A percentile compares a stretch with the other conserved stretches of the same genome.
Evolutionary conservation across 2,329 filamentous ascomycete species (phyloP).

Genomic region (Colletotrichum sp.): DNA sequence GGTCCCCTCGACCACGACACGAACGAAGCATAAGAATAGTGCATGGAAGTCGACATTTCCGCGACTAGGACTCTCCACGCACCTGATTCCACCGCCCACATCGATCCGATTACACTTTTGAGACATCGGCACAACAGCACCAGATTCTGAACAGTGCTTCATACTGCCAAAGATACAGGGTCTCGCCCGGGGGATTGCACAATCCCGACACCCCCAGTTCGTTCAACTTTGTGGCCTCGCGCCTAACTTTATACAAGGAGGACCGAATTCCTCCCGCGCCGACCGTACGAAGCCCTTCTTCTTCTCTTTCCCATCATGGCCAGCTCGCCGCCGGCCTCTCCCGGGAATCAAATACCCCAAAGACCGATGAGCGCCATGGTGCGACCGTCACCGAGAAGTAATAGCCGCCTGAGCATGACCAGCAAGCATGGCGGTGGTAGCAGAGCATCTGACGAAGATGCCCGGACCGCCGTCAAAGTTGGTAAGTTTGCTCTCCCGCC

Average conservation of each 20-base stretch:
- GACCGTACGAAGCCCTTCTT: slow-evolving; percentile 14
- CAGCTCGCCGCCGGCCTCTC: slow-evolving; percentile 74
- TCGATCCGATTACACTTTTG: slow-evolving; percentile 10
- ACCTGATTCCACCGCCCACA: background rate
- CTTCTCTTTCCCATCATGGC: slow-evolving; percentile 55
- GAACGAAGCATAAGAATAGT: slow-evolving; percentile 13
- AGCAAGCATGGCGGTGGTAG: slow-evolving; percentile 79
- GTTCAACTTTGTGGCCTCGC: background rate
- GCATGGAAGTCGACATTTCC: slow-evolving; percentile 7
- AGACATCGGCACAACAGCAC: slow-evolving; percentile 13
- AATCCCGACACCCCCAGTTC: slow-evolving; percentile 9
- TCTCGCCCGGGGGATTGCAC: slow-evolving; percentile 12
- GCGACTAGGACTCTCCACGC: slow-evolving; percentile 4
- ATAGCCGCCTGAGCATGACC: slow-evolving; percentile 84
- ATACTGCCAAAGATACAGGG: slow-evolving; percentile 5
- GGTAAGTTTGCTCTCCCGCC: slow-evolving; percentile 65
- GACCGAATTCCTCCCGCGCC: slow-evolving; percentile 3
- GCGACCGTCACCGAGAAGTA: slow-evolving; percentile 74
- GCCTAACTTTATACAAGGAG: slow-evolving; percentile 12
- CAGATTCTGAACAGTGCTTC: slow-evolving; percentile 10
- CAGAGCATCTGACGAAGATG: slow-evolving; percentile 87
- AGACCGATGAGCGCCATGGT: slow-evolving; percentile 85
- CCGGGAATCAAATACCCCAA: slow-evolving; percentile 54
- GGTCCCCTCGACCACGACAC: background rate
- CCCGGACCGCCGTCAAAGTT: slow-evolving; percentile 92